A percentile compares a stretch with the other conserved stretches of the same genome.
phyloP scores from a whole-genome alignment of 768 basidiomycete genomes.

The Pleurotus platypus region DNA sequence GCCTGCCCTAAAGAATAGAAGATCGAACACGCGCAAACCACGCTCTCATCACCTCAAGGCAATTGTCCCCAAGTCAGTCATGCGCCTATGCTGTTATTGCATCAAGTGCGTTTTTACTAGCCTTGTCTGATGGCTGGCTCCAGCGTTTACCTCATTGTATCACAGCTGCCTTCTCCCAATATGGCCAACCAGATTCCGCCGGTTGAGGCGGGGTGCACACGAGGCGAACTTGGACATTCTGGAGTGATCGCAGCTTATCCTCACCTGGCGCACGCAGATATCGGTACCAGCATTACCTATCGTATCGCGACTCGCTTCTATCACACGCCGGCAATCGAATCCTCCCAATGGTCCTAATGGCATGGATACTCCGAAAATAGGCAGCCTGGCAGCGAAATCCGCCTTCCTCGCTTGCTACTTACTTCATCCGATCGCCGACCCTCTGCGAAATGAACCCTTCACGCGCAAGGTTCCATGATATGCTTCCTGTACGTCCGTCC shows the following conservation, averaged over 20 bases:
- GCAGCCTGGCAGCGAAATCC: neutral
- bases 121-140: constrained; percentile 1
- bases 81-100: neutral
- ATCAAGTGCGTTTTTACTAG: constrained; percentile 1
- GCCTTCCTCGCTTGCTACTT: neutral
- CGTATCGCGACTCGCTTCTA: neutral
- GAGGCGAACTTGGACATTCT: neutral
- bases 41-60: constrained; percentile 7
- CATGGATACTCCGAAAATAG: neutral
- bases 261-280: constrained; percentile 6
- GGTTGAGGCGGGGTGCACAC: constrained; percentile 1
- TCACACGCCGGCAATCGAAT: neutral
- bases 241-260: neutral
- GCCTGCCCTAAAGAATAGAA: neutral
- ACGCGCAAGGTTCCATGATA: constrained; percentile 6
- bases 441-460: neutral
- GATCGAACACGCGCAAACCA: constrained; percentile 3
- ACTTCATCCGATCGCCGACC: constrained; percentile 5
- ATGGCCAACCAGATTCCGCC: neutral
- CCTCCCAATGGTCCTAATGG: neutral
- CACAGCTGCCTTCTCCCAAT: neutral
- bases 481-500: constrained; percentile 1
- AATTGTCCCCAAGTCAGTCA: neutral
- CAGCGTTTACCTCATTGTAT: constrained; percentile 4
- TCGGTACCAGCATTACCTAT: constrained; percentile 1